Evolutionary conservation across 495 filamentous ascomycete species (phyloP).

Genomic region (Penicillium taxi): DNA sequence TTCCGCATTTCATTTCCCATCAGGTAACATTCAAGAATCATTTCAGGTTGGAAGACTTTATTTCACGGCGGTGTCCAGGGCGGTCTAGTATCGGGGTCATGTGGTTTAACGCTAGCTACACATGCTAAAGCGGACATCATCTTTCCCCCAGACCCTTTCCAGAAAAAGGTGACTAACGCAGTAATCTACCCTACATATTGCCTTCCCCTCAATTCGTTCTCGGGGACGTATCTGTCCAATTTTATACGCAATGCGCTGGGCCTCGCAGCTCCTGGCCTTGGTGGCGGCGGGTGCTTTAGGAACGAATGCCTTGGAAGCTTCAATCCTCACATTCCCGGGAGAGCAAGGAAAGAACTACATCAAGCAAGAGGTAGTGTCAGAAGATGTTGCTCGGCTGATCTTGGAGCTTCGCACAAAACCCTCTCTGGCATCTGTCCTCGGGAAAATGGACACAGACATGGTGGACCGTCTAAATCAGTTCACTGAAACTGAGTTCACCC

Average conservation of each 20-base stretch:
- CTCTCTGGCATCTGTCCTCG: slow-evolving; percentile 42
- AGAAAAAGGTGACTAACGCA: too few species aligned
- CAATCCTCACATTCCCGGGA: slow-evolving; percentile 31
- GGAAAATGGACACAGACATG: slow-evolving; percentile 32
- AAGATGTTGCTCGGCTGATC: slow-evolving; percentile 44
- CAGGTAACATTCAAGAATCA: too few species aligned
- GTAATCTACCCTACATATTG: neutral
- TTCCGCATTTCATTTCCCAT: too few species aligned
- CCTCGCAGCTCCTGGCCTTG: slow-evolving; percentile 23
- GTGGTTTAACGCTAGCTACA: too few species aligned
- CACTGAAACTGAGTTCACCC: slow-evolving; percentile 28
- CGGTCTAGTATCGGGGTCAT: too few species aligned
- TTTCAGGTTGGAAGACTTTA: too few species aligned
- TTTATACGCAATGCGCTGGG: slow-evolving; percentile 23
- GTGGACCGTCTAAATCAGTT: slow-evolving; percentile 43
- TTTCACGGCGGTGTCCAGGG: too few species aligned
- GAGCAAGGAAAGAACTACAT: neutral
- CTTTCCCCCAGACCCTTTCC: too few species aligned
- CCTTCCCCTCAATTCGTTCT: neutral
- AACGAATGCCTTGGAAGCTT: slow-evolving; percentile 25
- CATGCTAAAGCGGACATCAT: too few species aligned
- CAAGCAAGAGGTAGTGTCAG: slow-evolving; percentile 19
- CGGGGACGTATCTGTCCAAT: neutral
- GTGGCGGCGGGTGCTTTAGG: slow-evolving; percentile 18
- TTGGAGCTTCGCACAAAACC: slow-evolving; percentile 49